Conservation (phyloP, 352 stramenopile genomes). For the Globisporangium middletonii region DNA sequence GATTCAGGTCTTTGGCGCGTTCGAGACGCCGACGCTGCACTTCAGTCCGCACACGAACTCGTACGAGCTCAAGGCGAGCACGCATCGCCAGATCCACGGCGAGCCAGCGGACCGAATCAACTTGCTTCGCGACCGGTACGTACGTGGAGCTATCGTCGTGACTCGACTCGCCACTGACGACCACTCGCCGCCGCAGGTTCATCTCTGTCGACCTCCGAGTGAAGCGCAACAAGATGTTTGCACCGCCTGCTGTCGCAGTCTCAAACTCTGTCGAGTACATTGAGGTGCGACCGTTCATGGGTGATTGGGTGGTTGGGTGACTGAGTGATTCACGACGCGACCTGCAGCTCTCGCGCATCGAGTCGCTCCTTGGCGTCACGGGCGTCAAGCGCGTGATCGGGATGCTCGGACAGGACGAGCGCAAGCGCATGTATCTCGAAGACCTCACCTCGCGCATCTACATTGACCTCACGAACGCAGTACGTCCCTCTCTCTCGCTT, state of each 20-base stretch:
- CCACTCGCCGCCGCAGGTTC: conserved; percentile 27
- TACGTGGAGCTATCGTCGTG: background rate
- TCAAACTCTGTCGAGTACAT: conserved; percentile 65
- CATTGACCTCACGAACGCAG: conserved; percentile 61
- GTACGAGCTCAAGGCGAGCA: conserved; percentile 66
- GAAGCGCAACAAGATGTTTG: conserved; percentile 81
- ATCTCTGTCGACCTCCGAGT: conserved; percentile 63
- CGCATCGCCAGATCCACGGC: conserved; percentile 50
- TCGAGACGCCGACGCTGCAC: conserved; percentile 58
- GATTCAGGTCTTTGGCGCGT: conserved; percentile 83
- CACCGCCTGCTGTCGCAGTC: conserved; percentile 46
- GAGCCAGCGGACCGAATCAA: conserved; percentile 49
- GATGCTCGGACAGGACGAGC: conserved; percentile 82
- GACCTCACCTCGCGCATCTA: conserved; percentile 80
- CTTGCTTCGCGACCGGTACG: conserved; percentile 54
- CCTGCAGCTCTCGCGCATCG: conserved; percentile 70
- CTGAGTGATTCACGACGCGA: background rate
- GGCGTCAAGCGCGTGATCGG: conserved; percentile 76
- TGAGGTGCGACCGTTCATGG: conserved; percentile 22
- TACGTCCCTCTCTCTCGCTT: background rate
- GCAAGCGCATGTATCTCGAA: conserved; percentile 71
- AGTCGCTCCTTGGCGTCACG: conserved; percentile 77
- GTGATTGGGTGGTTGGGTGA: background rate
- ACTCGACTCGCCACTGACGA: background rate
- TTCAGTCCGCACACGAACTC: conserved; percentile 61